phyloP scores from a whole-genome alignment of 2,329 filamentous ascomycete species.

The Calonectria crousiana region DNA sequence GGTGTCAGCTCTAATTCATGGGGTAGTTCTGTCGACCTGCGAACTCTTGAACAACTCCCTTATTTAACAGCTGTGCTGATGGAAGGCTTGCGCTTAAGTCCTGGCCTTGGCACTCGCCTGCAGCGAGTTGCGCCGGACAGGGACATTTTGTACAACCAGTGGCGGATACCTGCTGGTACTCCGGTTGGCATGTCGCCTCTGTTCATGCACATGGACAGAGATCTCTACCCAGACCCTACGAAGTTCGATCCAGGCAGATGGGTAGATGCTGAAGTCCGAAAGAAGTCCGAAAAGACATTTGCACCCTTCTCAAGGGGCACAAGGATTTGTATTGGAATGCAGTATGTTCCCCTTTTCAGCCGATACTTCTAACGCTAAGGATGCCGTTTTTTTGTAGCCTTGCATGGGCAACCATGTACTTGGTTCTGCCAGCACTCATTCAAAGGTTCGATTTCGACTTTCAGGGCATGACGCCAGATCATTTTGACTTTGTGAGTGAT shows the following conservation, averaged over 20 bases:
- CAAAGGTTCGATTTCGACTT: not conserved
- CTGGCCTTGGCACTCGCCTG: not conserved
- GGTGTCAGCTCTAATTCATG: not conserved
- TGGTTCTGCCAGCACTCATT: not conserved
- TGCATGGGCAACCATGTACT: not conserved
- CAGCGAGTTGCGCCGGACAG: not conserved
- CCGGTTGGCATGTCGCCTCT: not conserved
- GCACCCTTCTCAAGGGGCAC: not conserved
- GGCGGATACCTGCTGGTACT: not conserved
- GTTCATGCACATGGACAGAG: not conserved
- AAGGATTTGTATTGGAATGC: not conserved
- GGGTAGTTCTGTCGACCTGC: not conserved
- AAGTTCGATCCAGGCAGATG: not conserved
- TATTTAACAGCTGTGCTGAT: not conserved
- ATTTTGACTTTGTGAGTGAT: slow-evolving; percentile 8
- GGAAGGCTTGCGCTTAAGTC: not conserved
- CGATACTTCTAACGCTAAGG: not conserved
- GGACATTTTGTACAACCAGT: not conserved
- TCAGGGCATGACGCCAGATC: not conserved
- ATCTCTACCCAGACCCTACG: not conserved
- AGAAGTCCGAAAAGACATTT: not conserved
- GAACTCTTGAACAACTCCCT: not conserved
- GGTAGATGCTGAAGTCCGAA: not conserved
- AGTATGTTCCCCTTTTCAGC: not conserved
- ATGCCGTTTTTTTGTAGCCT: not conserved